Evolutionary conservation across 768 basidiomycete species (phyloP).

Genomic region (Boletus reticulatus): DNA sequence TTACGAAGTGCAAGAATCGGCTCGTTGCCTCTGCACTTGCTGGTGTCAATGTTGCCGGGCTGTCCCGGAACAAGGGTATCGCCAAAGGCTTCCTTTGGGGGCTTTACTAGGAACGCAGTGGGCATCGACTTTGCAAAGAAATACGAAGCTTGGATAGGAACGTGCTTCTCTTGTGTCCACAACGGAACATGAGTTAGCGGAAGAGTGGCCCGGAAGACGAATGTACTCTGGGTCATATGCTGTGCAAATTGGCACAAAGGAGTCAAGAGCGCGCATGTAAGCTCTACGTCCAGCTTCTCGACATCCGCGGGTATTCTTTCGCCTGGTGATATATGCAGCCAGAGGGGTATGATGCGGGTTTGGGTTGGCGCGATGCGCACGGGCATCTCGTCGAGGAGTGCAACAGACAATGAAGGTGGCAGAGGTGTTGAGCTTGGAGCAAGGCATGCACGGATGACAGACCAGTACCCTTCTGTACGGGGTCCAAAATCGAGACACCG

Average conservation of each 20-base stretch:
- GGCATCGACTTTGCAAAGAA: constrained; percentile 55
- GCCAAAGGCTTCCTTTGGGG: constrained; percentile 42
- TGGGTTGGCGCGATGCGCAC: constrained; percentile 58
- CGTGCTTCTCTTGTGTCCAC: constrained; percentile 38
- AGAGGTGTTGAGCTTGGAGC: neutral
- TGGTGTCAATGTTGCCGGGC: neutral
- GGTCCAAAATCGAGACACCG: constrained; percentile 37
- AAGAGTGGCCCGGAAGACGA: constrained; percentile 37
- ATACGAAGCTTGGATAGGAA: constrained; percentile 54
- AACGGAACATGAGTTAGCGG: constrained; percentile 43
- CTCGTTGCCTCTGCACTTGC: constrained; percentile 30
- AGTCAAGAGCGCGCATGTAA: constrained; percentile 28
- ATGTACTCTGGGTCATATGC: neutral
- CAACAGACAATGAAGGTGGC: constrained; percentile 17
- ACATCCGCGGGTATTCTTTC: constrained; percentile 32
- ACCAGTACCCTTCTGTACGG: constrained; percentile 49
- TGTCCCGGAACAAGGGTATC: constrained; percentile 4
- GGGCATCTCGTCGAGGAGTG: constrained; percentile 14
- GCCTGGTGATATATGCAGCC: constrained; percentile 37
- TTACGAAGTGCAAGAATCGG: constrained; percentile 66
- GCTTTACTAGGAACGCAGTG: constrained; percentile 54
- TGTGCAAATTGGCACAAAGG: neutral
- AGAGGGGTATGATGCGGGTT: constrained; percentile 56
- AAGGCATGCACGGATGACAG: constrained; percentile 31
- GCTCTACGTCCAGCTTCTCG: constrained; percentile 39